These are phyloP conservation scores for Suillus cothurnatus DNA, from an alignment of 768 basidiomycete genomes.

Conservation along the genomic window DNA sequence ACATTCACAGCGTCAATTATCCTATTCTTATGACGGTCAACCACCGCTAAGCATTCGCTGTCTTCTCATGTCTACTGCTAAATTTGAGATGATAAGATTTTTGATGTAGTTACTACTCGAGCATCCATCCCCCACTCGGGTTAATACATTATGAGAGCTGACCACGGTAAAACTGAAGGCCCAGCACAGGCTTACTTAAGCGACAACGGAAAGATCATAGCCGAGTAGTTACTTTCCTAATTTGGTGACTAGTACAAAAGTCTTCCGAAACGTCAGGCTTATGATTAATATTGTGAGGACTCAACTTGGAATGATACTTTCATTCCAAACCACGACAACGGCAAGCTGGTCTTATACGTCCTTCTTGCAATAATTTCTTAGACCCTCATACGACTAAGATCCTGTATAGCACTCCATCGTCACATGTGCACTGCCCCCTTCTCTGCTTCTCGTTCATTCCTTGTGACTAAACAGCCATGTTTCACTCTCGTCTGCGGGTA, in stretches of 20 bases:
- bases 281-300: no score
- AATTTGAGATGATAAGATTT: neutral
- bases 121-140: no score
- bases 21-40: neutral
- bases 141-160: no score
- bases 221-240: no score
- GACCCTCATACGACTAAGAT: neutral
- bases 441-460: neutral
- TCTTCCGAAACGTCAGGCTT: no score
- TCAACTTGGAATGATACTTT: neutral
- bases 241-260: no score
- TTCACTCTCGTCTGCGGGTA: constrained; percentile 61
- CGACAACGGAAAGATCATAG: no score
- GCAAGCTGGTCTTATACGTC: constrained; percentile 5
- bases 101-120: no score
- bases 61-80: neutral
- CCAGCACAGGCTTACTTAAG: no score
- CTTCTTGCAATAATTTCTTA: no score
- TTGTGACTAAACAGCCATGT: constrained; percentile 7
- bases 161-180: no score
- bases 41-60: neutral
- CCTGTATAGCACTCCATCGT: neutral
- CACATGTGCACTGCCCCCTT: constrained; percentile 9
- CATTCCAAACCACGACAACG: neutral
- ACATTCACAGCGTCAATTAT: neutral